phyloP scores from a whole-genome alignment of 768 basidiomycete genomes.

The Kwoniella mangroviensis region DNA sequence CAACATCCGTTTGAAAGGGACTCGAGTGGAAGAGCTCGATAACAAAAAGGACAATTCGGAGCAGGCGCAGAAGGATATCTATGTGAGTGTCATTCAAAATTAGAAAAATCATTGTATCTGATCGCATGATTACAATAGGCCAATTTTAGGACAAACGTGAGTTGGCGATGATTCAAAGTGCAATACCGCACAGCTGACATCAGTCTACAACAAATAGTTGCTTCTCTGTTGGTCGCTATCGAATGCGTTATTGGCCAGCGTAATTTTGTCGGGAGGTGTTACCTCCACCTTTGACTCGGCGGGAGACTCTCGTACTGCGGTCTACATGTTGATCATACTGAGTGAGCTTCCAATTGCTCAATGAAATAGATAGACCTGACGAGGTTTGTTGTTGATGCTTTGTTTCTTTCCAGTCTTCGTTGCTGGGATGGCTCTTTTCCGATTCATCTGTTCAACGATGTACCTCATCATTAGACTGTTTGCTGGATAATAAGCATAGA shows the following conservation, averaged over 20 bases:
- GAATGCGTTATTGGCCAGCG: constrained; percentile 55
- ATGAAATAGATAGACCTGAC: no score
- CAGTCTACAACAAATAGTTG: constrained; percentile 29
- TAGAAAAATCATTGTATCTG: neutral
- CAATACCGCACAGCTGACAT: neutral
- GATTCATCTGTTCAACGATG: constrained; percentile 67
- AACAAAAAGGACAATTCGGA: constrained; percentile 44
- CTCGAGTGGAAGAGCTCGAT: constrained; percentile 39
- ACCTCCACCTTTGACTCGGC: constrained; percentile 38
- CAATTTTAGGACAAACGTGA: constrained; percentile 54
- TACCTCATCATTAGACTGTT: constrained; percentile 58
- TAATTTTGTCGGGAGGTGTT: constrained; percentile 51
- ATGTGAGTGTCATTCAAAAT: constrained; percentile 34
- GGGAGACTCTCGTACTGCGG: constrained; percentile 36
- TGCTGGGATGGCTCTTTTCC: constrained; percentile 60
- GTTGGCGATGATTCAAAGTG: neutral
- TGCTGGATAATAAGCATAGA: constrained; percentile 29
- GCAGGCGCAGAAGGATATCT: constrained; percentile 56
- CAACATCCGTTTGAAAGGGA: constrained; percentile 65
- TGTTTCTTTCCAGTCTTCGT: constrained; percentile 46
- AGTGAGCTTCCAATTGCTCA: no score
- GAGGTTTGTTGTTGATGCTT: neutral
- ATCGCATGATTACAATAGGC: constrained; percentile 32
- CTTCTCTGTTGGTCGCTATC: constrained; percentile 56
- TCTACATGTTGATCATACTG: constrained; percentile 56